Conservation (phyloP, 148 eudicot genomes). For the Selenicereus undatus region DNA sequence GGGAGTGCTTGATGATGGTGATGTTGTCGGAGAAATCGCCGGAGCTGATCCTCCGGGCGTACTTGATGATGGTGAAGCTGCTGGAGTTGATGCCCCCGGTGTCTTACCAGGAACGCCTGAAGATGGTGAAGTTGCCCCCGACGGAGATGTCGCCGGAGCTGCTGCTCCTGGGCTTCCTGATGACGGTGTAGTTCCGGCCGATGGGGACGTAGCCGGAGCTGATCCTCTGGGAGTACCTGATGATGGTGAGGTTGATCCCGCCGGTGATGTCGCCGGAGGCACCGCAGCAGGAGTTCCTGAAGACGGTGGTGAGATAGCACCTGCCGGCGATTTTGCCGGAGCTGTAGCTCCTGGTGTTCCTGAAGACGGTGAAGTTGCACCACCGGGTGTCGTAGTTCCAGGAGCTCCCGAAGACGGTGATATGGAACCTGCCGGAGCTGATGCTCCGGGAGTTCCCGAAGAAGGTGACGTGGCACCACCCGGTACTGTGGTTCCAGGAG, state of each 20-base stretch:
- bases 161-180: neutral
- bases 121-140: slow-evolving; percentile 8
- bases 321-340: too few relatives aligned
- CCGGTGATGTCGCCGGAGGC: neutral
- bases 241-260: neutral
- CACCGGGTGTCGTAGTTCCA: neutral
- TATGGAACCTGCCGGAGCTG: neutral
- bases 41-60: neutral
- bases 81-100: neutral
- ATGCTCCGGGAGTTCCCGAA: neutral
- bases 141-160: neutral
- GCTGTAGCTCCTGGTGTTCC: too few relatives aligned
- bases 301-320: too few relatives aligned
- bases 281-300: neutral
- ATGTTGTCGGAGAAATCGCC: neutral
- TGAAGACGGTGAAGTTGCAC: neutral
- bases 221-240: neutral
- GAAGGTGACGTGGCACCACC: neutral
- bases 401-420: slow-evolving; percentile 1
- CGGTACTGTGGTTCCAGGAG: neutral
- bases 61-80: neutral
- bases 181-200: neutral
- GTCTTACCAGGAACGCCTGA: neutral
- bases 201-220: slow-evolving; percentile 13
- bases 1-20: neutral